phyloP scores from a whole-genome alignment of 371 early-diverging fungal species.

The Lichtheimia ornata region DNA sequence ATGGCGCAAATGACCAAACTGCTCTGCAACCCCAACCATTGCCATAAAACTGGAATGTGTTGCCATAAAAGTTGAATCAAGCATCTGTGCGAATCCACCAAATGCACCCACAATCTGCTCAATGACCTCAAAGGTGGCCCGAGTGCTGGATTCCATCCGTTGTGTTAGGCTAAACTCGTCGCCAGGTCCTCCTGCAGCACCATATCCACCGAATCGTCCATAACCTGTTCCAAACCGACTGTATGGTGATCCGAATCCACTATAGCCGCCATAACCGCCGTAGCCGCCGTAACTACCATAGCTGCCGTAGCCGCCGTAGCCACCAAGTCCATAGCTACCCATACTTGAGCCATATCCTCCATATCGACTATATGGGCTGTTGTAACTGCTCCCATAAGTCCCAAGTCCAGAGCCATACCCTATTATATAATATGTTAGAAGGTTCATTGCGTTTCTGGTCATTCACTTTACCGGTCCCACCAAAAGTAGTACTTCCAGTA shows the following conservation, averaged over 20 bases:
- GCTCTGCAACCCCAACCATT: slow-evolving; percentile 95
- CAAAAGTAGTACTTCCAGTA: slow-evolving; percentile 3
- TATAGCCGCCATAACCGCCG: slow-evolving; percentile 42
- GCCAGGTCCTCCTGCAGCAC: slow-evolving; percentile 56
- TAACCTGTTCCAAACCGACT: slow-evolving; percentile 27
- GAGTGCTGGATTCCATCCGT: slow-evolving; percentile 80
- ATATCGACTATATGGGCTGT: slow-evolving; percentile 37
- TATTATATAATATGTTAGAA: slow-evolving; percentile 6
- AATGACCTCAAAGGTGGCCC: slow-evolving; percentile 87
- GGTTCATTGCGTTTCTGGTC: neutral
- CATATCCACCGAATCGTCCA: slow-evolving; percentile 37
- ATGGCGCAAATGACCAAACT: slow-evolving; percentile 82
- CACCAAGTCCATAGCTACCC: slow-evolving; percentile 36
- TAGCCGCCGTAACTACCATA: slow-evolving; percentile 51
- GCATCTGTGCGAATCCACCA: slow-evolving; percentile 96
- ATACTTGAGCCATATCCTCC: slow-evolving; percentile 42
- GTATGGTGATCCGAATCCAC: slow-evolving; percentile 46
- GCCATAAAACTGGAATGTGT: slow-evolving; percentile 98
- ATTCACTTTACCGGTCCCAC: slow-evolving; percentile 1
- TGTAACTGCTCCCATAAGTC: slow-evolving; percentile 22
- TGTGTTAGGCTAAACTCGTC: slow-evolving; percentile 72
- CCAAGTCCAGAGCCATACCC: slow-evolving; percentile 25
- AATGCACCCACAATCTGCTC: slow-evolving; percentile 92
- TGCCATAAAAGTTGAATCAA: slow-evolving; percentile 95
- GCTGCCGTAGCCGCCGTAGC: slow-evolving; percentile 45